Base-by-base conservation (phyloP, 495 filamentous ascomycete genomes). In the Pyronema domesticum region DNA sequence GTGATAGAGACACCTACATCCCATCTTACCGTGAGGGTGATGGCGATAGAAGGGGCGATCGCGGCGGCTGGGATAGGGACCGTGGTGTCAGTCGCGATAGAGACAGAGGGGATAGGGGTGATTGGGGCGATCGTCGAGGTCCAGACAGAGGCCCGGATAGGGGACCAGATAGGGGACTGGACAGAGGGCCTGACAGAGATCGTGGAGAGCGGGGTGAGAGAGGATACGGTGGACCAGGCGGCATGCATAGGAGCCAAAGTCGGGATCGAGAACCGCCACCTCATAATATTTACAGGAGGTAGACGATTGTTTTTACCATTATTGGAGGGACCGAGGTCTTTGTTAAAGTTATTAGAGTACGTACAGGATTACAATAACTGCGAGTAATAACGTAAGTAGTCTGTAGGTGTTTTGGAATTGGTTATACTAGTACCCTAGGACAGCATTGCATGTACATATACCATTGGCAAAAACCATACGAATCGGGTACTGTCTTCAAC, bases 1-100 rank as follows among this genome's bases (percentile, higher is more conserved):
- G 61, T 42, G 70, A 69, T 57, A 65, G 78, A 13, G 78, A 81
- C 57, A 79, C 77, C 3, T 81, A 81, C 58, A 79, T 81, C 19
- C 78, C 78, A 6, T 74, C 70, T 43, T 80, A 81, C 39, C 60
- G 67, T 48, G 63, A 60, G 5, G 61, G 66, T 6, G 65, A 65
- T n/a, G 67, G 60, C 11, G 74, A 76, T 53, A 65, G 74, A 47
- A 69, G 70, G 30, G 67, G 74, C 49, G 63, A 68, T 53, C 68
- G 72, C 23, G 72, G 72, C 43, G 72, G 72, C 43, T 55, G 71
- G 58, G 71, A 73, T 18, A 57, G 55, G 30, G 47, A 57, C 23
- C 40, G 54, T 15, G 57, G 46, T 17, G 40, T 17, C 15, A 53
- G 62, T 11, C 56, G 59, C 1, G 58, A 59, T 14, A 55, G 55